These are phyloP conservation scores for Porcisia hertigi DNA, from an alignment of 208 protist genomes.

Conservation along the genomic window DNA sequence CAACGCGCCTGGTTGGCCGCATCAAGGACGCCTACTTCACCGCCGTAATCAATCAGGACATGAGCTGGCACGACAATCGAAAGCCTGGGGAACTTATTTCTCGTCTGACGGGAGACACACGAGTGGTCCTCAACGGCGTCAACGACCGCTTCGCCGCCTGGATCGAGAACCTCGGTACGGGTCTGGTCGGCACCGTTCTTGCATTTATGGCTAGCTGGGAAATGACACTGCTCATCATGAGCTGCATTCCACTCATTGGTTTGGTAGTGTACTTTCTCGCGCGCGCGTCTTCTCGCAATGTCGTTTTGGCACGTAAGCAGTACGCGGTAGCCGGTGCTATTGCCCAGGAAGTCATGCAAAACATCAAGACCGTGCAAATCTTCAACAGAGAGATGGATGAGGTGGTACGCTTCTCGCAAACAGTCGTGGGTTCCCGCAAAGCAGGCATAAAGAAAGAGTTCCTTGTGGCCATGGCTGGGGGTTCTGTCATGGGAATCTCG, in stretches of 20 bases:
- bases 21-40: slow-evolving; percentile 56
- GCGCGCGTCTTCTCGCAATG: slow-evolving; percentile 41
- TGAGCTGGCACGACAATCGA: slow-evolving; percentile 82
- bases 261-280: slow-evolving; percentile 51
- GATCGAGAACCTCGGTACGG: slow-evolving; percentile 66
- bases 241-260: slow-evolving; percentile 62
- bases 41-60: slow-evolving; percentile 75
- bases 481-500: slow-evolving; percentile 46
- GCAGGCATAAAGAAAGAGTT: slow-evolving; percentile 76
- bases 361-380: slow-evolving; percentile 79
- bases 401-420: slow-evolving; percentile 55
- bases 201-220: slow-evolving; percentile 76
- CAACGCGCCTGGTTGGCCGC: slow-evolving; percentile 49
- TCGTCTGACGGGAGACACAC: slow-evolving; percentile 70
- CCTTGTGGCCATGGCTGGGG: slow-evolving; percentile 35
- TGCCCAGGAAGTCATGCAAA: slow-evolving; percentile 86
- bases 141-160: slow-evolving; percentile 82
- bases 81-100: slow-evolving; percentile 72
- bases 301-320: slow-evolving; percentile 60
- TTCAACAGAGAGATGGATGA: slow-evolving; percentile 75
- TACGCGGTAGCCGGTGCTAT: slow-evolving; percentile 81
- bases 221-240: slow-evolving; percentile 73
- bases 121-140: slow-evolving; percentile 84
- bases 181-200: slow-evolving; percentile 82
- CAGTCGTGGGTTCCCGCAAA: slow-evolving; percentile 41